Conservation (phyloP, 306 rosid genomes). For the Mimosa bimucronata region DNA sequence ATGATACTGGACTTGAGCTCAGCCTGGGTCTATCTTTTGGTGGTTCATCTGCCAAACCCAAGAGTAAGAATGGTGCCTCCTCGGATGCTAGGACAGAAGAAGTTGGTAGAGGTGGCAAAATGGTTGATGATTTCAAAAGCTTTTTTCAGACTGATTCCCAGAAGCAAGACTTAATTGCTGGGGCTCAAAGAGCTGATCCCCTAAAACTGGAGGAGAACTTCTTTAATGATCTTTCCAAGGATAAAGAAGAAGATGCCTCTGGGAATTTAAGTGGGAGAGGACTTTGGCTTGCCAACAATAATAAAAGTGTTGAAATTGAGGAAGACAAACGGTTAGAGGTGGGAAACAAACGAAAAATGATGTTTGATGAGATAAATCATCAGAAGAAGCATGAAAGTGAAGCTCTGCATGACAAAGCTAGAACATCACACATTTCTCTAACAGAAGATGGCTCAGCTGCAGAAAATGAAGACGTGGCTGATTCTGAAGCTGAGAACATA, state of each 20-base stretch:
- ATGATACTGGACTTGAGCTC: conserved; percentile 93
- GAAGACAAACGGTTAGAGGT: conserved; percentile 64
- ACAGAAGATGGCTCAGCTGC: conserved; percentile 93
- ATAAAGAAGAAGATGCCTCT: conserved; percentile 62
- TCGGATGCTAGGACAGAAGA: conserved; percentile 64
- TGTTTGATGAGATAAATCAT: conserved; percentile 64
- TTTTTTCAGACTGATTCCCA: conserved; percentile 67
- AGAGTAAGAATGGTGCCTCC: conserved; percentile 75
- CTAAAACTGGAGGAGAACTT: conserved; percentile 76
- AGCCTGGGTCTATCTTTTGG: conserved; percentile 91
- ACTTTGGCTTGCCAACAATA: conserved; percentile 59
- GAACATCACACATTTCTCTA: conserved; percentile 68
- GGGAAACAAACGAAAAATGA: conserved; percentile 64
- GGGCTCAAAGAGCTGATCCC: conserved; percentile 58
- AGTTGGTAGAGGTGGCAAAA: conserved; percentile 70
- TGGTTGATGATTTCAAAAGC: conserved; percentile 77
- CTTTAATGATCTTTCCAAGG: conserved; percentile 84
- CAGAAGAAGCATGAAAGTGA: conserved; percentile 80
- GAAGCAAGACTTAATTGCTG: conserved; percentile 66
- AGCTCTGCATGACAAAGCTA: conserved; percentile 65
- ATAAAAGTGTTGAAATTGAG: conserved; percentile 59
- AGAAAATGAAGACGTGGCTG: conserved; percentile 95
- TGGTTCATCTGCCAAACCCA: conserved; percentile 75
- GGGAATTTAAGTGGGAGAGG: conserved; percentile 72
- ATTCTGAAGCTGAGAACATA: conserved; percentile 88